Conservation (phyloP, 805 yeast species). For the Yueomyces sp. region DNA sequence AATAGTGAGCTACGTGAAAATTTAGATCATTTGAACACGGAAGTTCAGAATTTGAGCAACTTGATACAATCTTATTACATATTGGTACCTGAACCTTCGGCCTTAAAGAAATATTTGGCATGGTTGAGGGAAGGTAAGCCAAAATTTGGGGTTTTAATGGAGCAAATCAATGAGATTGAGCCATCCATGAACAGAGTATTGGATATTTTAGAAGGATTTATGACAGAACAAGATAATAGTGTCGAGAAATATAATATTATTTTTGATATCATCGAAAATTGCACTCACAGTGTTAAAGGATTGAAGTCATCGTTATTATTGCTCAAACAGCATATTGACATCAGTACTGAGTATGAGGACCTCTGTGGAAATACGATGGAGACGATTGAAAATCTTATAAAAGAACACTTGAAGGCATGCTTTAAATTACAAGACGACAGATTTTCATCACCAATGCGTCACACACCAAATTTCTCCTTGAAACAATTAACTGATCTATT, state of each 20-base stretch:
- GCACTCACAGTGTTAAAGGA: constrained; percentile 20
- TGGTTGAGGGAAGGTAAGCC: background rate
- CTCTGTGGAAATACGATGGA: constrained; percentile 29
- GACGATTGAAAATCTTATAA: constrained; percentile 29
- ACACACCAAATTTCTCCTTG: constrained; percentile 26
- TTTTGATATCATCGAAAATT: constrained; percentile 22
- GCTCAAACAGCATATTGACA: constrained; percentile 27
- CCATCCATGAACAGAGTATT: constrained; percentile 23
- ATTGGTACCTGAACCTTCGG: background rate
- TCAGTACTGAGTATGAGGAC: constrained; percentile 32
- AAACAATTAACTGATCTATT: constrained; percentile 24
- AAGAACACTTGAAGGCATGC: constrained; percentile 24
- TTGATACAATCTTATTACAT: background rate
- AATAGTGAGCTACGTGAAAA: background rate
- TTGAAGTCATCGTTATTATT: constrained; percentile 19
- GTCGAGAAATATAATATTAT: constrained; percentile 7
- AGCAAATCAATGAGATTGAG: constrained; percentile 25
- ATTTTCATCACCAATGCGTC: constrained; percentile 29
- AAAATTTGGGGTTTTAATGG: constrained; percentile 7
- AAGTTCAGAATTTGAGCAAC: background rate
- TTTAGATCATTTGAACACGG: background rate
- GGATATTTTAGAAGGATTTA: constrained; percentile 24
- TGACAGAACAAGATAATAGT: constrained; percentile 1
- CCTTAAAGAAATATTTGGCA: background rate
- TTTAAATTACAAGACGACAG: constrained; percentile 27